Conservation (phyloP, 352 stramenopile species). For the Phytophthora constricta region DNA sequence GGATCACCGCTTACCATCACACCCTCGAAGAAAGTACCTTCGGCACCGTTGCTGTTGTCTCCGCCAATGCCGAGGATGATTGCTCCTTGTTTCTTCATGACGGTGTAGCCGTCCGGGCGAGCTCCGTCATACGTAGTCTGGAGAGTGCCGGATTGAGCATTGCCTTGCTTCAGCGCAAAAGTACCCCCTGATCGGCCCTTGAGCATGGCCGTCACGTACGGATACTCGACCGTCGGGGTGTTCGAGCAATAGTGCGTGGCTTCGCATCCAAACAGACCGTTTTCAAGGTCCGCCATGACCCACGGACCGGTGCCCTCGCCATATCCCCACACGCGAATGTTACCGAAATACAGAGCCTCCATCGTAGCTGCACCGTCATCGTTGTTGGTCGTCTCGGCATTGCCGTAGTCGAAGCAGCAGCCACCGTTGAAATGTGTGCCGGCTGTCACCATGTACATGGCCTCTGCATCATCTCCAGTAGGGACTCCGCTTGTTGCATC, state of each 20-base stretch:
- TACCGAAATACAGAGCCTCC: slow-evolving; percentile 31
- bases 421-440: slow-evolving; percentile 27
- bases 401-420: slow-evolving; percentile 36
- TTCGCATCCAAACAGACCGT: slow-evolving; percentile 29
- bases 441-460: slow-evolving; percentile 32
- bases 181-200: slow-evolving; percentile 29
- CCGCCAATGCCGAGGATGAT: slow-evolving; percentile 31
- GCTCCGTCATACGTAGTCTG: slow-evolving; percentile 31
- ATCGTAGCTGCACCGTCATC: slow-evolving; percentile 28
- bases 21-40: slow-evolving; percentile 28
- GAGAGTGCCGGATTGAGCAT: slow-evolving; percentile 14
- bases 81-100: slow-evolving; percentile 34
- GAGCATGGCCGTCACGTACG: slow-evolving; percentile 28
- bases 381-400: slow-evolving; percentile 29
- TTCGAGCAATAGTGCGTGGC: slow-evolving; percentile 19
- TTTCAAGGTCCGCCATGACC: slow-evolving; percentile 32
- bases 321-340: slow-evolving; percentile 19
- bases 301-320: slow-evolving; percentile 26
- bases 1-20: slow-evolving; percentile 26
- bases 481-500: slow-evolving; percentile 19
- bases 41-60: slow-evolving; percentile 28
- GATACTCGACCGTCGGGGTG: slow-evolving; percentile 9
- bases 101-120: slow-evolving; percentile 24
- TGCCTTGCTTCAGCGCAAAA: slow-evolving; percentile 31
- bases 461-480: slow-evolving; percentile 24